These are phyloP conservation scores for Neospermospora avenae DNA, from an alignment of 2,329 filamentous ascomycete species.

Conservation along the genomic window DNA sequence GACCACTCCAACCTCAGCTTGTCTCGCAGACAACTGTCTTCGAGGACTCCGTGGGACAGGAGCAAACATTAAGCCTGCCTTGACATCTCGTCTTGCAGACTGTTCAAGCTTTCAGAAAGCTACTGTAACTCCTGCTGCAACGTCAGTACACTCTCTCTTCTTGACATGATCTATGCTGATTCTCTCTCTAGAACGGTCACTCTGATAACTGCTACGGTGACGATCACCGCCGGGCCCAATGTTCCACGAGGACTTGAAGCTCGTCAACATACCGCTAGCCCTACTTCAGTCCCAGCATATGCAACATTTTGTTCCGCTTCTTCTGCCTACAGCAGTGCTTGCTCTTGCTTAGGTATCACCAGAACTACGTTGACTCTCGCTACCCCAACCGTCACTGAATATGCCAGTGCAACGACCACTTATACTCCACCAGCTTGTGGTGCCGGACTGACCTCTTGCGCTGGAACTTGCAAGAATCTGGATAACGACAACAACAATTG, in stretches of 20 bases:
- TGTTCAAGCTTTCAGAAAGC: not conserved
- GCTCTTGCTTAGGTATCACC: constrained; percentile 10
- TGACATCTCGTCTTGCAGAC: not conserved
- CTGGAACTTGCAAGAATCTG: not conserved
- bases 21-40: not conserved
- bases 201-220: not conserved
- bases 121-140: constrained; percentile 2
- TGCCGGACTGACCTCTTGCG: not conserved
- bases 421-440: not conserved
- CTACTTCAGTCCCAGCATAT: constrained; percentile 6
- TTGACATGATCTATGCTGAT: not conserved
- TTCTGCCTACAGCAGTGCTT: constrained; percentile 4
- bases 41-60: not conserved
- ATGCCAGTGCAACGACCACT: not conserved
- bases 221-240: not conserved
- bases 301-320: constrained; percentile 7
- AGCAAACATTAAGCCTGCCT: not conserved
- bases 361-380: not conserved
- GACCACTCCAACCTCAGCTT: not conserved
- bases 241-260: not conserved
- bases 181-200: not conserved
- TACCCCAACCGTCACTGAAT: not conserved
- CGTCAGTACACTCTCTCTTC: not conserved
- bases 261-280: not conserved
- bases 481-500: not conserved